phyloP scores from a whole-genome alignment of 257 asterid genomes.

The Craterostigma plantagineum region DNA sequence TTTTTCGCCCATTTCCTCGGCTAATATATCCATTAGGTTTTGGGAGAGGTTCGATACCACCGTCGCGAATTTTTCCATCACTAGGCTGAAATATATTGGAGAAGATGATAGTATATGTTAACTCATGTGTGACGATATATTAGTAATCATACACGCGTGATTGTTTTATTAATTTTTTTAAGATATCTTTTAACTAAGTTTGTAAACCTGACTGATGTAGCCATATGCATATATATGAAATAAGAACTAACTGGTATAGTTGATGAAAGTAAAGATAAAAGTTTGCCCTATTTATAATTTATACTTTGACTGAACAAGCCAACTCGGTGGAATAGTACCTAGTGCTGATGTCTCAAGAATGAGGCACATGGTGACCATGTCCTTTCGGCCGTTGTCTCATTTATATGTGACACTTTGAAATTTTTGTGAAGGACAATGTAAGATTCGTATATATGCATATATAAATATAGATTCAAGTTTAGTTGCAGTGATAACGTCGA shows the following conservation, averaged over 20 bases:
- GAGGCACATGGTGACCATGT: conserved; percentile 9
- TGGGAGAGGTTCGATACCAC: conserved; percentile 43
- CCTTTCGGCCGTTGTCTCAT: conserved; percentile 10
- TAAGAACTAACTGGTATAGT: too few species aligned
- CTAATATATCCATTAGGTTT: conserved; percentile 38
- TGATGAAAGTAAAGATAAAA: neutral
- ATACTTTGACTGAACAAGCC: too few species aligned
- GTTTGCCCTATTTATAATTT: neutral
- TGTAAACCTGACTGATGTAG: too few species aligned
- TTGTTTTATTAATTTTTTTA: too few species aligned
- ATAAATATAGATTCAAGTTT: too few species aligned
- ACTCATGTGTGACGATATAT: too few species aligned
- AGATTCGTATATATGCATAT: neutral
- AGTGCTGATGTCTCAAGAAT: conserved; percentile 10
- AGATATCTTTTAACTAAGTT: too few species aligned
- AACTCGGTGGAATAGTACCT: neutral
- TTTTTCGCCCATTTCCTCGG: conserved; percentile 40
- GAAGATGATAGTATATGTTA: too few species aligned
- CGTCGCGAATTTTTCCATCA: conserved; percentile 51
- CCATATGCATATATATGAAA: too few species aligned
- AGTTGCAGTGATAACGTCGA: too few species aligned
- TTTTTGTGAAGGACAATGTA: too few species aligned
- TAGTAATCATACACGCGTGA: too few species aligned
- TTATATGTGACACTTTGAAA: conserved; percentile 3
- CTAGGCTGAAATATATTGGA: conserved; percentile 21